Conservation (phyloP, 257 asterid species). For the Capsicum chinense region DNA sequence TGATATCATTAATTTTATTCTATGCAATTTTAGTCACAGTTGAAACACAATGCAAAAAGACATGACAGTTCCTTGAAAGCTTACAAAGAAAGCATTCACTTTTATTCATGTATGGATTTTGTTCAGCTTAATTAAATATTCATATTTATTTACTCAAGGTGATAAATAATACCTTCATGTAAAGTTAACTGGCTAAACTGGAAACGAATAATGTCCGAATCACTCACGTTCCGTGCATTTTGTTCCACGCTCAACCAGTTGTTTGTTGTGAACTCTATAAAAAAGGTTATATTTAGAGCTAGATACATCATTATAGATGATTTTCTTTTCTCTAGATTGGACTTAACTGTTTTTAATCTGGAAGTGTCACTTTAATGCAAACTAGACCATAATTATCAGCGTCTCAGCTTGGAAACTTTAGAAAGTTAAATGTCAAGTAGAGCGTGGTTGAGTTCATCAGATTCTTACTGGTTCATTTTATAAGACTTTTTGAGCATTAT, state of each 20-base stretch:
- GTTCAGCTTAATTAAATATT: neutral
- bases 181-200: neutral
- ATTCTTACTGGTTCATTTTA: neutral
- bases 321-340: neutral
- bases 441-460: neutral
- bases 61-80: neutral
- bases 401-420: neutral
- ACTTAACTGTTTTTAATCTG: neutral
- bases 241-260: neutral
- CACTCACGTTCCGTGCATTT: neutral
- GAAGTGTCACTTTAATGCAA: neutral
- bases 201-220: neutral
- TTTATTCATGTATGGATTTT: neutral
- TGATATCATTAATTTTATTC: conserved; percentile 21
- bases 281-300: neutral
- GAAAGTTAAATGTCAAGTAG: neutral
- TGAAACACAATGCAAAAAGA: neutral
- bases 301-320: neutral
- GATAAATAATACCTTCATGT: neutral
- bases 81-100: neutral
- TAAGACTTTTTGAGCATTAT: neutral
- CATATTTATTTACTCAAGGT: neutral
- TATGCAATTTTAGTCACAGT: conserved; percentile 10
- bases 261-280: neutral
- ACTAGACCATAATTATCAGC: neutral